Base-by-base conservation (phyloP, 371 early-diverging fungal species). In the Rhizopus delemar region DNA sequence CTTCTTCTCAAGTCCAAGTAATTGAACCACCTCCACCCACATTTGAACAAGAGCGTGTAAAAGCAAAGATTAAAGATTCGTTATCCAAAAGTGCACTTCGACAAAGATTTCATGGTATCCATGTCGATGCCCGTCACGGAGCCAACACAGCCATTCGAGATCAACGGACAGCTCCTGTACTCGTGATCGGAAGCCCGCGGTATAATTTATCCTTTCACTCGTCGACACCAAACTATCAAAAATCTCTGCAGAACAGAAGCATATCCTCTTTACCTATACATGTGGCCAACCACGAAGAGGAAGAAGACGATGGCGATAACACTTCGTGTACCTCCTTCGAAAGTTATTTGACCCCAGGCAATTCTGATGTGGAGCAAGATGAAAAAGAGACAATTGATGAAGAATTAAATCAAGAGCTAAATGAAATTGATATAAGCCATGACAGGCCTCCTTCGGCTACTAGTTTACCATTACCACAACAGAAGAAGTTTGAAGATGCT, bases 21-120 rank as follows among this genome's bases (percentile, higher is more conserved):
- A 73, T 80, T 38, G 65, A 65, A 3, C 77, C 80, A 11, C 77
- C 80, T 12, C 77, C 80, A 7, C 74, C 71, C 1, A 70, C 74
- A 3, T 59, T 60, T 15, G 71, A 73, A 22, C 72, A 77, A 52
- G 74, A 73, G 41, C 59, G 65, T 5, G 63, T 80, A 1, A 63
- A 64, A 31, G 69, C 69, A 46, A 69, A 75, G 70, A 71, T 72
- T 4, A 68, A 74, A 6, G 72, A 70, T 7, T 69, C 77, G 28
- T 36, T 80, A 8, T 59, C 68, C 0, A 70, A 74, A 35, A 63
- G 66, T 16, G 52, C 70, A 0, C 59, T 77, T 8, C 71, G 75
- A 3, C 73, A 75, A 38, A 75, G 71, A 33, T 60, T 68, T 2
- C 57, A 68, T 16, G 66, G 72, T 29, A 62, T 78, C 32, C 58